A percentile compares a stretch with the other conserved stretches of the same genome.
Evolutionary conservation across 768 basidiomycete genomes (phyloP).

Genomic region (Suillus discolor): DNA sequence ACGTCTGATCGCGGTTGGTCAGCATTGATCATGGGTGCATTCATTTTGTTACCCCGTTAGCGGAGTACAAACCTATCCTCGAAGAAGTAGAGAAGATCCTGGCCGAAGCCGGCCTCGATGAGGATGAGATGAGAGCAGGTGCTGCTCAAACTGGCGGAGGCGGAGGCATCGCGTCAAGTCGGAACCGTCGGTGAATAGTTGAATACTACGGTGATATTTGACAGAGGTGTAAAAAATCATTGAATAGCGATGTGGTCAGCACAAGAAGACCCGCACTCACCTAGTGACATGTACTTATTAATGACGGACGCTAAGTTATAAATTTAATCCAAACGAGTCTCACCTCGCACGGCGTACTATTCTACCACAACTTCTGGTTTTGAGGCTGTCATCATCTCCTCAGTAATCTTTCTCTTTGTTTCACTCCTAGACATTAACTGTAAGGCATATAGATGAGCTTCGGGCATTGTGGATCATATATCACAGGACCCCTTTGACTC

Average conservation of each 20-base stretch:
- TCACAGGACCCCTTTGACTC: too few relatives aligned
- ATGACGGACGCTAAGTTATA: too few relatives aligned
- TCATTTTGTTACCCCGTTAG: constrained; percentile 36
- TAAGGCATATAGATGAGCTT: too few relatives aligned
- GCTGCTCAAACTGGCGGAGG: constrained; percentile 33
- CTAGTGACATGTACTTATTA: neutral
- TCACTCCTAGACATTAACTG: too few relatives aligned
- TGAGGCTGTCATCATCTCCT: too few relatives aligned
- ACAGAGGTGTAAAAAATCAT: neutral
- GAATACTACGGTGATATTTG: neutral
- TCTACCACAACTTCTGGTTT: too few relatives aligned
- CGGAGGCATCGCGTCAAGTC: constrained; percentile 33
- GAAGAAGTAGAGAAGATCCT: constrained; percentile 83
- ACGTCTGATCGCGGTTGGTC: constrained; percentile 23
- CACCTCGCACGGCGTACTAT: too few relatives aligned
- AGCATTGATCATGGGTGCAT: constrained; percentile 5
- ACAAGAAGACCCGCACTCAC: neutral
- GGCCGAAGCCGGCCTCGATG: constrained; percentile 82
- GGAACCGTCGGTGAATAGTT: constrained; percentile 45
- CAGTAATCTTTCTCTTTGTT: too few relatives aligned
- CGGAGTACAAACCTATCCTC: constrained; percentile 79
- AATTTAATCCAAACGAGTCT: neutral
- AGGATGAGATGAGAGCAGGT: constrained; percentile 69
- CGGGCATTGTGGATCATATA: too few relatives aligned
- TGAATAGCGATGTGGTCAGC: neutral